Conservation (phyloP, 2,329 filamentous ascomycete genomes). For the Aspergillus alliaceus region DNA sequence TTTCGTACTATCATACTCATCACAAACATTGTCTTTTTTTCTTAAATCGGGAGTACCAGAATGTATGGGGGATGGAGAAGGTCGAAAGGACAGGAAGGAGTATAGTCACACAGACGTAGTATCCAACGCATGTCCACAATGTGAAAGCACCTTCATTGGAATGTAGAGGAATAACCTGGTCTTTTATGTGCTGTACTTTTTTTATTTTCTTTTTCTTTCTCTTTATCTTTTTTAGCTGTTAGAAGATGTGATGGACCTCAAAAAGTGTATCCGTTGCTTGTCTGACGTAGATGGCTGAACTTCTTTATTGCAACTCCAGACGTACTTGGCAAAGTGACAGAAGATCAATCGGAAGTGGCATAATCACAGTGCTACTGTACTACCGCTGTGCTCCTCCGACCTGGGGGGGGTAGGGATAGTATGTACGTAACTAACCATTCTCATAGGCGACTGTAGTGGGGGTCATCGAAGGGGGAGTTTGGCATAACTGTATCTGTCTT, state of each 20-base stretch:
- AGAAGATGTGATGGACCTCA: background rate
- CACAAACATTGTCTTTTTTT: too few species aligned
- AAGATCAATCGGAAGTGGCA: background rate
- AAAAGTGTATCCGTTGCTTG: background rate
- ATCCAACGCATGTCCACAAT: background rate
- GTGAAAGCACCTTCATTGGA: background rate
- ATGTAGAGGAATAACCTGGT: background rate
- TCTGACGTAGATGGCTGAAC: background rate
- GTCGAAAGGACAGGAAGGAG: background rate
- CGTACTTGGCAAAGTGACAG: background rate
- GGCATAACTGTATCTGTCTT: background rate
- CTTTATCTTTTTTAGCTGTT: background rate
- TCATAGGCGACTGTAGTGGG: constrained; percentile 6
- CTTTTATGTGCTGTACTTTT: background rate
- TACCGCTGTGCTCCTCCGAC: background rate
- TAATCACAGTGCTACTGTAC: background rate
- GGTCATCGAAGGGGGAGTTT: constrained; percentile 4
- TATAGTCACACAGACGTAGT: background rate
- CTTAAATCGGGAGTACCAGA: background rate
- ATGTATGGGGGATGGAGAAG: background rate
- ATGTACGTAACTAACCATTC: background rate
- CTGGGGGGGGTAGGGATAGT: background rate
- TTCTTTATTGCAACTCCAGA: background rate
- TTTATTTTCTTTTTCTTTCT: background rate
- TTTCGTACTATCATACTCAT: too few species aligned